Conservation (phyloP, 495 filamentous ascomycete genomes). For the Aspergillus funiculosus region DNA sequence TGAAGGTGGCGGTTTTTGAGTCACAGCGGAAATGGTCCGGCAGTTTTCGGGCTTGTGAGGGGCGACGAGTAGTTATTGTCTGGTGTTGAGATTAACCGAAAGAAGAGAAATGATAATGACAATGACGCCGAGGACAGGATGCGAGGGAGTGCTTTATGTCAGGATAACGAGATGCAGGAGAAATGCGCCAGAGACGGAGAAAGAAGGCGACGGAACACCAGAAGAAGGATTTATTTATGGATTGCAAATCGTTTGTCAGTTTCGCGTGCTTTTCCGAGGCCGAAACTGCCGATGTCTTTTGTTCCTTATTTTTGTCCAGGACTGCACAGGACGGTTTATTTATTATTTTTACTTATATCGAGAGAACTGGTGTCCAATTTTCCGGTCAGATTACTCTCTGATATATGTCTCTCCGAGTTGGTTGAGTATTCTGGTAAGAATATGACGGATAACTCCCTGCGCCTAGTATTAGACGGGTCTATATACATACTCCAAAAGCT, state of each 20-base stretch:
- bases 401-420: too few relatives aligned
- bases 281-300: too few relatives aligned
- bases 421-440: too few relatives aligned
- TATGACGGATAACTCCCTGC: constrained; percentile 3
- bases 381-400: too few relatives aligned
- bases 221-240: too few relatives aligned
- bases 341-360: too few relatives aligned
- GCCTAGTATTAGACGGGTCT: background rate
- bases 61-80: background rate
- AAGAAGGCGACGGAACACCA: constrained; percentile 2
- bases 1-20: constrained; percentile 10
- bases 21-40: background rate
- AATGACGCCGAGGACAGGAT: too few relatives aligned
- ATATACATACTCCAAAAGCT: constrained; percentile 3
- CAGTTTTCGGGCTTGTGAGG: constrained; percentile 7
- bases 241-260: constrained; percentile 12
- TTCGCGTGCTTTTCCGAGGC: too few relatives aligned
- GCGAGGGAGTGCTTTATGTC: background rate
- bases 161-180: background rate
- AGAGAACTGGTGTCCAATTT: too few relatives aligned
- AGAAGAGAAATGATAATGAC: too few relatives aligned
- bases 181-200: background rate
- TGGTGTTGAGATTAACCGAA: background rate
- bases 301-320: too few relatives aligned
- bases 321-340: too few relatives aligned